Evolutionary conservation across 148 eudicot genomes (phyloP).

Genomic region (Amaranthus palmeri): DNA sequence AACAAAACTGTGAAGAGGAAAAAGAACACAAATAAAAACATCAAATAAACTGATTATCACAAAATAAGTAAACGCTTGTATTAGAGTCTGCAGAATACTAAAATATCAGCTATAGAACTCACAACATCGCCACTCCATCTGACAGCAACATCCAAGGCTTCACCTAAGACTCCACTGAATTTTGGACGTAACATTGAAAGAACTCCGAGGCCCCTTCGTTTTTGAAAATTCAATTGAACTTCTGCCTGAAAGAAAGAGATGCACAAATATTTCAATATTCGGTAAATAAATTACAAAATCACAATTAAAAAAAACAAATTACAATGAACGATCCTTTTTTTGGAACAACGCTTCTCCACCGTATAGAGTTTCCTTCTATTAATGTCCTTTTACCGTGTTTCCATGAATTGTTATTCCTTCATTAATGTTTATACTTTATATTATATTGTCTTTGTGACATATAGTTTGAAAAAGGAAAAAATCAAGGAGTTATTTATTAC

Average conservation of each 20-base stretch:
- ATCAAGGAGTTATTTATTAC: too few relatives aligned
- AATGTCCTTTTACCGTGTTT: too few relatives aligned
- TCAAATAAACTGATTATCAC: neutral
- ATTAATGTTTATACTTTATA: too few relatives aligned
- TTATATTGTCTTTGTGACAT: too few relatives aligned
- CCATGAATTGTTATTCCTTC: too few relatives aligned
- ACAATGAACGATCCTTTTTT: neutral
- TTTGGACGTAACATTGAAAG: slow-evolving; percentile 84
- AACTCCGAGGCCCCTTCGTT: slow-evolving; percentile 89
- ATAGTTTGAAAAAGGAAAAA: too few relatives aligned
- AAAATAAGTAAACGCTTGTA: slow-evolving; percentile 1
- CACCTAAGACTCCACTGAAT: slow-evolving; percentile 93
- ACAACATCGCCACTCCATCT: slow-evolving; percentile 99
- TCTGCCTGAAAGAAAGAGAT: slow-evolving; percentile 64
- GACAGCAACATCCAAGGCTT: slow-evolving; percentile 96
- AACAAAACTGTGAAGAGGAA: neutral
- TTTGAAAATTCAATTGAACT: slow-evolving; percentile 86
- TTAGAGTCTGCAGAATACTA: neutral
- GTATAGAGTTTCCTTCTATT: neutral
- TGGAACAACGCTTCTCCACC: neutral
- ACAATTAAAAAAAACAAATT: neutral
- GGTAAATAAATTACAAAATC: neutral
- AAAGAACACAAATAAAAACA: neutral
- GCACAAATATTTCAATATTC: slow-evolving; percentile 8
- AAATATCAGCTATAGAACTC: slow-evolving; percentile 30